These are phyloP conservation scores for Verticillium dahliae DNA, from an alignment of 2,329 filamentous ascomycete genomes.

Conservation along the genomic window DNA sequence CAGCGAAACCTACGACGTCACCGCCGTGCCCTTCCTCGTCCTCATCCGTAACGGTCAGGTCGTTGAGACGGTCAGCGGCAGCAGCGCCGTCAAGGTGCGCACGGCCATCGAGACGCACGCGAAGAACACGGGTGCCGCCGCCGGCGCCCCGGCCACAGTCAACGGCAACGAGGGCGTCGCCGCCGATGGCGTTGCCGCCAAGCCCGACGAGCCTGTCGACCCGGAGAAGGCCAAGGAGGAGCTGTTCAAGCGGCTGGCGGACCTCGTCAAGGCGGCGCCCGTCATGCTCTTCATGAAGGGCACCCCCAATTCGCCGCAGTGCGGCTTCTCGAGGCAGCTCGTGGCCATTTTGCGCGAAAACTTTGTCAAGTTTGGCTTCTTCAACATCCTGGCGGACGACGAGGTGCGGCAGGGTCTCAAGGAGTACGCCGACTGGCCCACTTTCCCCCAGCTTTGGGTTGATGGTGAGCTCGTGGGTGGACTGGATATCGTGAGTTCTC, in stretches of 20 bases:
- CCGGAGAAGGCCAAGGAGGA: slow-evolving; percentile 66
- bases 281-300: slow-evolving; percentile 99
- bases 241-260: slow-evolving; percentile 69
- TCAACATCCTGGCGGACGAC: slow-evolving; percentile 97
- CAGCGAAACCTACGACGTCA: slow-evolving; percentile 88
- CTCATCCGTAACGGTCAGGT: slow-evolving; percentile 69
- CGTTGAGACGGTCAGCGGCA: slow-evolving; percentile 82
- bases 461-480: slow-evolving; percentile 87
- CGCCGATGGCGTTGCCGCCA: slow-evolving; percentile 8
- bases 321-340: slow-evolving; percentile 87
- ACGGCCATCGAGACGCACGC: slow-evolving; percentile 80
- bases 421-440: slow-evolving; percentile 97
- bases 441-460: slow-evolving; percentile 91
- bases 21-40: slow-evolving; percentile 87
- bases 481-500: slow-evolving; percentile 76
- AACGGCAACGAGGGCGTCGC: slow-evolving; percentile 20
- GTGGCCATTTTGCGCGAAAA: slow-evolving; percentile 83
- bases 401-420: slow-evolving; percentile 95
- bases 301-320: slow-evolving; percentile 80
- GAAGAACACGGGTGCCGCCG: slow-evolving; percentile 33
- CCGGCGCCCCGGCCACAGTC: slow-evolving; percentile 31
- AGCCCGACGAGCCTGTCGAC: slow-evolving; percentile 26
- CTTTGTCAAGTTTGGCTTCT: slow-evolving; percentile 94
- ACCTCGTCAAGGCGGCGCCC: slow-evolving; percentile 88
- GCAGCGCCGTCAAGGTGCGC: slow-evolving; percentile 79